Base-by-base conservation (phyloP, 1,284 basidiomycete species). In the Puccinia triticina region DNA sequence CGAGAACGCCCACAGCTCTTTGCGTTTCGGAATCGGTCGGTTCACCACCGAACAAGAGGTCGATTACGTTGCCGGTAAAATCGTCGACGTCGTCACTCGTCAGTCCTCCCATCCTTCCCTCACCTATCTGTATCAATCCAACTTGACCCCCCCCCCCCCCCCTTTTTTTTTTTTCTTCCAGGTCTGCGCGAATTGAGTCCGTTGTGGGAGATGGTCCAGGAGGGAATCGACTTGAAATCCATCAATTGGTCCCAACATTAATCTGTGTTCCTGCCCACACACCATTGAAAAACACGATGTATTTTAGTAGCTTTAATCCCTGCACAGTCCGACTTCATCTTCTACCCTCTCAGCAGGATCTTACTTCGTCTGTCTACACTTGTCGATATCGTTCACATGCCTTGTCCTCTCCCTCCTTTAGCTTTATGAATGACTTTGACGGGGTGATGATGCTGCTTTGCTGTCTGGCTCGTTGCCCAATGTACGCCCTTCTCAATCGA, bases 41-140 rank as follows among this genome's bases (percentile, higher is more conserved):
- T 99, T 99, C 89, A 99, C 97, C 8, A 99, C 97, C 1, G 95
- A 98, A 87, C 94, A 92, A 23, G 97, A 99, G 88, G 90, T 99
- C 83, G 97, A 99, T 88, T 95, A 94, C 85, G 96, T 99, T 40
- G 90, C 95, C 46, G 90, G 92, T 85, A 93, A 95, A 87, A 96
- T 99, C 78, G 91, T 96, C 50, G 89, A 90, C 53, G 94, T 94
- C 14, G 97, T 99, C 53, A 90, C 90, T 83, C 89, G 89, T 84
- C 88, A 94, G 85, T 90, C 92, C 69, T 92, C 14, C 92, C 80
- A 10, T 29, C 14, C 23, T 14, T 32, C 26, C 46, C 40, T 69
- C 16, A 18, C 26, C 7, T 29, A 21, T 26, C 23, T 26, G 21
- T 64, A 29, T 37, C 37, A 23, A 48, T 37, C 74, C 43, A 8